A percentile compares a stretch with the other conserved stretches of the same genome.
These are phyloP conservation scores for Drosera capensis DNA, from an alignment of 148 eudicot genomes.

Conservation along the genomic window DNA sequence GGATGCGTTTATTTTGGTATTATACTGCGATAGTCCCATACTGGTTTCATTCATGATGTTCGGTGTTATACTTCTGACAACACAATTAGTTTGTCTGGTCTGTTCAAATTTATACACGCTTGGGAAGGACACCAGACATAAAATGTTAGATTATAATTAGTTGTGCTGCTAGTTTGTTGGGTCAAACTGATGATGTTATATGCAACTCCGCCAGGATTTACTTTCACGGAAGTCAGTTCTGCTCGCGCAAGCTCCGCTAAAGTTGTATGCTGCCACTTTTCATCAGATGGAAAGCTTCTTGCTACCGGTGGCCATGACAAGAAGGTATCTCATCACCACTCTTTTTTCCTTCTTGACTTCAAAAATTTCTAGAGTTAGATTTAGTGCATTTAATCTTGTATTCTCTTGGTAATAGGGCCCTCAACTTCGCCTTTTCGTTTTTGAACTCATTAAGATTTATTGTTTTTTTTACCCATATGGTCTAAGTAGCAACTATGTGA, in stretches of 20 bases:
- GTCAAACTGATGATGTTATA: neutral
- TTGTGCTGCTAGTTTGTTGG: neutral
- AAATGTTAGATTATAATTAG: neutral
- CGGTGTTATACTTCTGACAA: no score
- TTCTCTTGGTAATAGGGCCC: no score
- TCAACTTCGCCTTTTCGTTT: neutral
- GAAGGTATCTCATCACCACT: no score
- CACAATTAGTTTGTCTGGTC: no score
- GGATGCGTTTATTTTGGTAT: no score
- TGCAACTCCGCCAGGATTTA: constrained; percentile 39
- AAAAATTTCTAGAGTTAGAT: no score
- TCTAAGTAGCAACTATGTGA: neutral
- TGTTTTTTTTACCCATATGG: constrained; percentile 5
- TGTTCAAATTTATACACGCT: no score
- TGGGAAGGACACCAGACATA: neutral
- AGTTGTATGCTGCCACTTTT: constrained; percentile 87
- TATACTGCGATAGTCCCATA: no score
- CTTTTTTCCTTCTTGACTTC: no score
- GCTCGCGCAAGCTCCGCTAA: constrained; percentile 70
- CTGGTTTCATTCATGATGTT: no score
- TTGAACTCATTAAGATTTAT: neutral
- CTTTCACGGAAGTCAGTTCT: constrained; percentile 66
- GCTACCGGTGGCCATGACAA: constrained; percentile 94
- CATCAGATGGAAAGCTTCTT: constrained; percentile 86
- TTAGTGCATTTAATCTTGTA: constrained; percentile 6